A percentile compares a stretch with the other conserved stretches of the same genome.
These are phyloP conservation scores for Apophysomyces variabilis DNA, from an alignment of 371 early-diverging fungal genomes.

Conservation along the genomic window DNA sequence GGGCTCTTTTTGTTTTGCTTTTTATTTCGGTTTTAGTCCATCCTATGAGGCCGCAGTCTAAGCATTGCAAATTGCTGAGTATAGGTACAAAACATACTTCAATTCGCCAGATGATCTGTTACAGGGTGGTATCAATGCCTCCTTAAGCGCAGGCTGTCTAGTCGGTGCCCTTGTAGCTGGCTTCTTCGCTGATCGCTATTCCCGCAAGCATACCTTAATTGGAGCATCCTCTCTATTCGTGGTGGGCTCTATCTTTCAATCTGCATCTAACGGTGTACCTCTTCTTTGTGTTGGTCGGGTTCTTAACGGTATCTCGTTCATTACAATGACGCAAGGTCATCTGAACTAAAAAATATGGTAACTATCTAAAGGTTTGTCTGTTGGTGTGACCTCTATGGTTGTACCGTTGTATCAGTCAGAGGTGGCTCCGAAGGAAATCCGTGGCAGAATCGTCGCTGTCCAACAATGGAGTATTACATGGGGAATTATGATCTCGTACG, in stretches of 20 bases:
- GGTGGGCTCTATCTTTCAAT: conserved; percentile 34
- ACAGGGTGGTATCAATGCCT: conserved; percentile 68
- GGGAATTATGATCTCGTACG: conserved; percentile 59
- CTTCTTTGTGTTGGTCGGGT: conserved; percentile 39
- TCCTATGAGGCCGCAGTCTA: neutral
- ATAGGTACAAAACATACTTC: conserved; percentile 56
- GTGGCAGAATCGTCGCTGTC: conserved; percentile 75
- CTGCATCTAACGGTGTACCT: conserved; percentile 38
- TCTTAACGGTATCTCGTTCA: conserved; percentile 25
- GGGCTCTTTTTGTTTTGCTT: neutral
- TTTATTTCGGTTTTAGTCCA: neutral
- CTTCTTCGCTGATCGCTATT: conserved; percentile 33
- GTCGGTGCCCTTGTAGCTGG: conserved; percentile 36
- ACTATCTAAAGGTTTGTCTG: conserved; percentile 29
- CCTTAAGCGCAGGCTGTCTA: conserved; percentile 41
- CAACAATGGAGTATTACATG: conserved; percentile 83
- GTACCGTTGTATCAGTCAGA: conserved; percentile 84
- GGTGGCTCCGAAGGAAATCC: conserved; percentile 70
- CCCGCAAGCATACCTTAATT: conserved; percentile 38
- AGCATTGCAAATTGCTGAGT: neutral
- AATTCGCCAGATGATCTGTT: conserved; percentile 51
- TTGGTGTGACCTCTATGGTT: conserved; percentile 66
- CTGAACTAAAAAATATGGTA: neutral
- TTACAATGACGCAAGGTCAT: neutral
- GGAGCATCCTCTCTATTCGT: conserved; percentile 32